These are phyloP conservation scores for Neurospora tetraspora DNA, from an alignment of 495 filamentous ascomycete genomes.

Conservation along the genomic window DNA sequence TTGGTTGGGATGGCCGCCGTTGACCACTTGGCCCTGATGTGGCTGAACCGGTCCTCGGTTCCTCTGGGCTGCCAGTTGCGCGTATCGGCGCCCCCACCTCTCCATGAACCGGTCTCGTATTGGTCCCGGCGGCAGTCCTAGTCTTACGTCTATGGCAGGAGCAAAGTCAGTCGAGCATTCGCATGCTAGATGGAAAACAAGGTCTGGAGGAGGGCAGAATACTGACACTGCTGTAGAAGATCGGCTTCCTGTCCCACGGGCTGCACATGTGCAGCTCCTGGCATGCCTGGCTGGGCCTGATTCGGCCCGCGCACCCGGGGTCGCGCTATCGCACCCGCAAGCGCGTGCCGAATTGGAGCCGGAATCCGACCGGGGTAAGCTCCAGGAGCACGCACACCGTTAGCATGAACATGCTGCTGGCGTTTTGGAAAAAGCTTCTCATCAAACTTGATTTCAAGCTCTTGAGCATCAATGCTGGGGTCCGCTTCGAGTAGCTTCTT, in stretches of 20 bases:
- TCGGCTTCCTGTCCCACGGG: background rate
- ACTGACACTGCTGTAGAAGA: background rate
- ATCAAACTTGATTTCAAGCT: constrained; percentile 49
- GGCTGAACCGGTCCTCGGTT: background rate
- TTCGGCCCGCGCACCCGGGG: background rate
- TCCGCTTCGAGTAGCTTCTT: constrained; percentile 47
- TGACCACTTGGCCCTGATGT: background rate
- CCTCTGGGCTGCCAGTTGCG: background rate
- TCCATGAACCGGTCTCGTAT: background rate
- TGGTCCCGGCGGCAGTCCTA: background rate
- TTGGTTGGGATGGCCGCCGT: background rate
- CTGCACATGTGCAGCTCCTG: background rate
- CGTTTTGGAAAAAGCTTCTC: constrained; percentile 35
- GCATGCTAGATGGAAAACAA: background rate
- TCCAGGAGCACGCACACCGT: background rate
- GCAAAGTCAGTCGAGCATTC: background rate
- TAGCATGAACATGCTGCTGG: constrained; percentile 18
- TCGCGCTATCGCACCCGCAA: background rate
- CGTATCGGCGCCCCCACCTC: background rate
- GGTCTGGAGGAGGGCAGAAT: background rate
- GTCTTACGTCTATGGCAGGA: background rate
- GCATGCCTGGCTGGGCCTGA: background rate
- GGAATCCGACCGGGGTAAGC: background rate
- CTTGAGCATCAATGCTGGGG: constrained; percentile 46
- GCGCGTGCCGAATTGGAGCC: background rate